Evolutionary conservation across 257 asterid species (phyloP).

Genomic region (Ballota nigra): DNA sequence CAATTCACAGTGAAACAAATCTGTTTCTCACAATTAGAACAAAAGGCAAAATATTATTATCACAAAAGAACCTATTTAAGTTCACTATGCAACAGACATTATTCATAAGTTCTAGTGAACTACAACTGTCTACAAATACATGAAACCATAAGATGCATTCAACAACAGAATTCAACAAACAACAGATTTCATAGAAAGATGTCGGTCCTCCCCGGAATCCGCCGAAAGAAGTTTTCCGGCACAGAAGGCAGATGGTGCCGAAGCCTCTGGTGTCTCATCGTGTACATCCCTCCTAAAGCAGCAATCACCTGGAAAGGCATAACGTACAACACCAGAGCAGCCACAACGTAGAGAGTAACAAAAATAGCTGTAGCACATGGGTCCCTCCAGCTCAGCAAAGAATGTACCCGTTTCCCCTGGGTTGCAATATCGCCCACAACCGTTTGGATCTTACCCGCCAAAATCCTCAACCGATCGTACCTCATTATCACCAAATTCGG

Average conservation of each 20-base stretch:
- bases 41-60: background rate
- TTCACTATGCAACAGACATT: background rate
- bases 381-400: conserved; percentile 84
- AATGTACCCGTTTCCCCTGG: conserved; percentile 70
- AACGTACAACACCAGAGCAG: conserved; percentile 66
- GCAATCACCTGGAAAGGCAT: conserved; percentile 84
- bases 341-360: conserved; percentile 65
- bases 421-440: conserved; percentile 90
- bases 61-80: background rate
- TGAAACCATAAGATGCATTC: conserved; percentile 3
- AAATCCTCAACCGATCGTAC: conserved; percentile 80
- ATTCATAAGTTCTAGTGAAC: conserved; percentile 16
- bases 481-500: conserved; percentile 80
- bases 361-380: conserved; percentile 86
- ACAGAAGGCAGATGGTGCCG: conserved; percentile 74
- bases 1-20: too few relatives aligned
- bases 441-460: conserved; percentile 81
- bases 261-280: conserved; percentile 90
- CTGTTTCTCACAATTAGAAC: too few relatives aligned
- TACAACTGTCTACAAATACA: conserved; percentile 14
- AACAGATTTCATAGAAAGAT: conserved; percentile 50
- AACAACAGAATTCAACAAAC: background rate
- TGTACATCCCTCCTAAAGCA: conserved; percentile 60
- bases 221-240: conserved; percentile 75
- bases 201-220: conserved; percentile 69